Evolutionary conservation across 129 eudicot species (phyloP).

Genomic region (Silybum marianum): DNA sequence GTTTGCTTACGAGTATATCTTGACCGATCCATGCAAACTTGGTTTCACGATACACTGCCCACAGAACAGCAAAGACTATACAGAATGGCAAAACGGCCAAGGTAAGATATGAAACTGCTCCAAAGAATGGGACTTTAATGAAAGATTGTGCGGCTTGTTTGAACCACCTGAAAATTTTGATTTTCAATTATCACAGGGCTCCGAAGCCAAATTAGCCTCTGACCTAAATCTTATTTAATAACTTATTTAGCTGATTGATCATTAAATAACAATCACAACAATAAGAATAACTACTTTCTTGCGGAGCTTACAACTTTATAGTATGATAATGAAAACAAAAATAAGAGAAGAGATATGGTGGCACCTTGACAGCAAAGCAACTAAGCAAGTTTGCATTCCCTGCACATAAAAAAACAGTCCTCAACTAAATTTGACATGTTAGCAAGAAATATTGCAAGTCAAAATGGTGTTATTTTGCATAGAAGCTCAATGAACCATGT

Average conservation of each 20-base stretch:
- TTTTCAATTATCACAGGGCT: conserved; percentile 1
- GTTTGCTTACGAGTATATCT: conserved; percentile 78
- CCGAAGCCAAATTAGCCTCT: conserved; percentile 9
- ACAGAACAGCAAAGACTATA: conserved; percentile 68
- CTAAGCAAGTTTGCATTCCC: conserved; percentile 82
- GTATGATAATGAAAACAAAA: conserved; percentile 1
- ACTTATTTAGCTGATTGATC: not conserved
- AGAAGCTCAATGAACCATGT: conserved; percentile 67
- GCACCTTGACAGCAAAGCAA: conserved; percentile 73
- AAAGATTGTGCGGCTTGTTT: conserved; percentile 58
- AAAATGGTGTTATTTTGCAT: not conserved
- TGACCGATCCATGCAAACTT: conserved; percentile 88
- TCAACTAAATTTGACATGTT: not conserved
- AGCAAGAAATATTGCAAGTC: not conserved
- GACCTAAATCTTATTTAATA: not conserved
- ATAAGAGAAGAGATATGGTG: conserved; percentile 10
- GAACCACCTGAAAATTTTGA: conserved; percentile 60
- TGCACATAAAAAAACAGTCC: conserved; percentile 33
- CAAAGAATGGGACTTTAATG: conserved; percentile 69
- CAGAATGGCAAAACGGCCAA: conserved; percentile 86
- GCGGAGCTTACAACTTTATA: conserved; percentile 2
- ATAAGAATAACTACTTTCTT: not conserved
- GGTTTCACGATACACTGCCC: conserved; percentile 67
- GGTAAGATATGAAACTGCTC: conserved; percentile 75
- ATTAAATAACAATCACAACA: not conserved